Conservation (phyloP, 2,329 filamentous ascomycete genomes). For the Calonectria fujianensis region DNA sequence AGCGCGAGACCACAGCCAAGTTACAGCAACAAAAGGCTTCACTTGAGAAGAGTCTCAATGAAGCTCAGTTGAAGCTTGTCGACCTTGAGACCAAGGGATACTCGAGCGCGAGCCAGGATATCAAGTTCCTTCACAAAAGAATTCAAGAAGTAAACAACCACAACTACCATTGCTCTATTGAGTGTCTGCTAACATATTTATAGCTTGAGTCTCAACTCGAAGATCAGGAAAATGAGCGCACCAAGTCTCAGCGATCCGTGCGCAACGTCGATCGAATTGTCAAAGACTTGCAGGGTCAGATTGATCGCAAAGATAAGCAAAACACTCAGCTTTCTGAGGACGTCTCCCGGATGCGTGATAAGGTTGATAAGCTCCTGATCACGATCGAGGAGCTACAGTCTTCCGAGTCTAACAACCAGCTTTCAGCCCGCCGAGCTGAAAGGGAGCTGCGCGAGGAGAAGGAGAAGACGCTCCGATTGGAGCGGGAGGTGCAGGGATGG, state of each 20-base stretch:
- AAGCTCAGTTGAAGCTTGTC: slow-evolving; percentile 91
- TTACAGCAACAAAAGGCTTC: slow-evolving; percentile 93
- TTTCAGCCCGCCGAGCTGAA: slow-evolving; percentile 89
- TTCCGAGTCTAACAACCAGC: slow-evolving; percentile 86
- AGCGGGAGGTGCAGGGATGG: slow-evolving; percentile 90
- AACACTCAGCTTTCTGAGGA: slow-evolving; percentile 89
- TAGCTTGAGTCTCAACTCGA: slow-evolving; percentile 93
- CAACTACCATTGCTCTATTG: neutral
- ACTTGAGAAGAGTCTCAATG: slow-evolving; percentile 92
- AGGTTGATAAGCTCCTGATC: slow-evolving; percentile 89
- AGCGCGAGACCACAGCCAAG: slow-evolving; percentile 87
- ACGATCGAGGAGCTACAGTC: slow-evolving; percentile 96
- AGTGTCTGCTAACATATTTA: slow-evolving; percentile 45
- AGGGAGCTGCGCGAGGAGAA: slow-evolving; percentile 91
- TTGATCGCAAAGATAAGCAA: slow-evolving; percentile 94
- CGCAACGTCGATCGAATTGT: slow-evolving; percentile 96
- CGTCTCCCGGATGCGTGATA: slow-evolving; percentile 89
- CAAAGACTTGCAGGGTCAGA: slow-evolving; percentile 92
- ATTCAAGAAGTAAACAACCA: slow-evolving; percentile 89
- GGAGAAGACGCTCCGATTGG: slow-evolving; percentile 87
- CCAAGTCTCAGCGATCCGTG: slow-evolving; percentile 88
- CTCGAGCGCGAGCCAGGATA: slow-evolving; percentile 94
- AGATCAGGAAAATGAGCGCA: slow-evolving; percentile 85
- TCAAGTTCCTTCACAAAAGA: slow-evolving; percentile 94
- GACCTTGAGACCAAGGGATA: slow-evolving; percentile 98